Percentiles rank a stretch among this genome's conserved stretches.
Evolutionary conservation across 768 basidiomycete species (phyloP).

Genomic region (Clitopilus passeckerianus): DNA sequence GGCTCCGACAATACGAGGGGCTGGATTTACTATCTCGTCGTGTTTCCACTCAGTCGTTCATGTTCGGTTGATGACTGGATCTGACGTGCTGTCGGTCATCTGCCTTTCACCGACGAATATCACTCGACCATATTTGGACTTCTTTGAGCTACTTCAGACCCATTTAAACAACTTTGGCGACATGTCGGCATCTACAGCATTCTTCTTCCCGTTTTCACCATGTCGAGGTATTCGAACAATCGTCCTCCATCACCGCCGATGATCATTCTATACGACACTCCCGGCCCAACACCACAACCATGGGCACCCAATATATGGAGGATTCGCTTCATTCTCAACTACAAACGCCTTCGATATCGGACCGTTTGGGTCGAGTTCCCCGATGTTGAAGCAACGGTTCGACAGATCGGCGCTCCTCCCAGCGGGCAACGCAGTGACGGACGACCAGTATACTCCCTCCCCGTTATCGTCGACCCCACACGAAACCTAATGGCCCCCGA

Average conservation of each 20-base stretch:
- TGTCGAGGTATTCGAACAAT: slow-evolving; percentile 13
- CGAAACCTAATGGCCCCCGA: slow-evolving; percentile 38
- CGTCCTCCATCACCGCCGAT: slow-evolving; percentile 28
- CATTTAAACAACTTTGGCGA: slow-evolving; percentile 1
- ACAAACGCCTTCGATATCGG: slow-evolving; percentile 63
- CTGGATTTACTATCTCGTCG: background rate
- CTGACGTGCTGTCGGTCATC: slow-evolving; percentile 4
- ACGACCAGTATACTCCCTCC: slow-evolving; percentile 60
- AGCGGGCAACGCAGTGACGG: slow-evolving; percentile 51
- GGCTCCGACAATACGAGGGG: background rate
- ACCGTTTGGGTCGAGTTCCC: slow-evolving; percentile 70
- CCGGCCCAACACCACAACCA: slow-evolving; percentile 54
- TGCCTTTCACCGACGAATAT: background rate
- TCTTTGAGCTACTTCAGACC: background rate
- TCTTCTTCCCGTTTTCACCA: background rate
- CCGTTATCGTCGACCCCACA: slow-evolving; percentile 61
- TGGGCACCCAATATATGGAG: slow-evolving; percentile 79
- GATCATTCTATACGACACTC: slow-evolving; percentile 66
- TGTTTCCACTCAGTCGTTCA: background rate
- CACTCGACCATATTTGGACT: background rate
- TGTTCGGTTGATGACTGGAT: slow-evolving; percentile 2
- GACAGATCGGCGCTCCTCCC: slow-evolving; percentile 55
- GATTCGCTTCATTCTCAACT: slow-evolving; percentile 72
- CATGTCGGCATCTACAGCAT: background rate
- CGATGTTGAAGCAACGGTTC: slow-evolving; percentile 59